Evolutionary conservation across 305 asterid species (phyloP).

Genomic region (Ilex paraguariensis): DNA sequence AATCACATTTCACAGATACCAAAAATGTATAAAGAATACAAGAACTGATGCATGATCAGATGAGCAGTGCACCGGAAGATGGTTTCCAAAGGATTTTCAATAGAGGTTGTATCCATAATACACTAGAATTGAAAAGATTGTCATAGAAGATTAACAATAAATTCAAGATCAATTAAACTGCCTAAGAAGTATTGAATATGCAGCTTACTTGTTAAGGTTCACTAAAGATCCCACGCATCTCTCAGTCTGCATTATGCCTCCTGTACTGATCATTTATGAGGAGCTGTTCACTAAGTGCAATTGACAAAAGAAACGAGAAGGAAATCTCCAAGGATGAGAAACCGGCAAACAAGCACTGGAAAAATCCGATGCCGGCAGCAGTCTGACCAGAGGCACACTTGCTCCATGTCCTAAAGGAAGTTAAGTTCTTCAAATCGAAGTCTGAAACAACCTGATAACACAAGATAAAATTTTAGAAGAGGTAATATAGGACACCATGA

Average conservation of each 20-base stretch:
- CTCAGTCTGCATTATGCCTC: conserved; percentile 48
- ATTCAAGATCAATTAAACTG: conserved; percentile 20
- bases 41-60: neutral
- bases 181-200: conserved; percentile 10
- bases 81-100: conserved; percentile 30
- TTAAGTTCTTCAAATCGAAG: conserved; percentile 39
- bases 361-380: conserved; percentile 48
- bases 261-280: conserved; percentile 40
- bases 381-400: conserved; percentile 57
- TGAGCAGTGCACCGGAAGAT: conserved; percentile 40
- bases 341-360: conserved; percentile 75
- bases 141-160: conserved; percentile 22
- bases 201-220: conserved; percentile 53
- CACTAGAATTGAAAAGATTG: conserved; percentile 31
- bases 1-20: neutral
- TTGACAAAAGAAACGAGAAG: conserved; percentile 87
- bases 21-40: conserved; percentile 1
- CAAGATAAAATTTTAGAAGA: neutral
- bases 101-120: conserved; percentile 31
- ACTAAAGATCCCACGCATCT: conserved; percentile 43
- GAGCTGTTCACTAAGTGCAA: conserved; percentile 72
- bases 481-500: neutral
- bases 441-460: conserved; percentile 44
- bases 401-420: conserved; percentile 86
- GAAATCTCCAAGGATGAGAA: conserved; percentile 62